These are phyloP conservation scores for Ceratocystis ficicola DNA, from an alignment of 2,329 filamentous ascomycete genomes.

Conservation along the genomic window DNA sequence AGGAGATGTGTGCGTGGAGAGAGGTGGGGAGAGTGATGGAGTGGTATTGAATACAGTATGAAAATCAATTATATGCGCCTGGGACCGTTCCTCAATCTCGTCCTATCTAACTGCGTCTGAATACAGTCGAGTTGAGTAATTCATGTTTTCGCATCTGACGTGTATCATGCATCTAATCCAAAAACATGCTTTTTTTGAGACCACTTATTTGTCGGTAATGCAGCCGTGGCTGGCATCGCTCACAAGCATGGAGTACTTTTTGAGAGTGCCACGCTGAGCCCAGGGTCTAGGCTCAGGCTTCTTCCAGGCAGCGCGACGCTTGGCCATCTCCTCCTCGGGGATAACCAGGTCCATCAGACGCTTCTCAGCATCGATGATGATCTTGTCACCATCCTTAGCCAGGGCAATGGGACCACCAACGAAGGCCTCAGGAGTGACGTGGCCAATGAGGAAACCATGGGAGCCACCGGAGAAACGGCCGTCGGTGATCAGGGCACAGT, in stretches of 20 bases:
- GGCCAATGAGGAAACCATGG: conserved; percentile 78
- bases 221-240: conserved; percentile 49
- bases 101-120: not conserved
- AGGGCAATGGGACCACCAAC: conserved; percentile 76
- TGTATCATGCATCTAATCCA: conserved; percentile 1
- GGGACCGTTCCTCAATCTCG: conserved; percentile 17
- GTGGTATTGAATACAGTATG: conserved; percentile 11
- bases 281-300: conserved; percentile 40
- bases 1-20: no score
- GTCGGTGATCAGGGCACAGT: conserved; percentile 63
- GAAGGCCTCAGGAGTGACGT: conserved; percentile 78
- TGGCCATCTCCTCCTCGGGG: conserved; percentile 49
- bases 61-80: conserved; percentile 20
- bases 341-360: conserved; percentile 56
- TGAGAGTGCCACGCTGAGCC: conserved; percentile 52
- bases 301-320: conserved; percentile 48
- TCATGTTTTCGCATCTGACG: not conserved
- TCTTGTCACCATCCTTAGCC: conserved; percentile 66
- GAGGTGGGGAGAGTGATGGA: no score
- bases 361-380: conserved; percentile 71
- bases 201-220: conserved; percentile 36
- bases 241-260: conserved; percentile 54
- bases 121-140: not conserved
- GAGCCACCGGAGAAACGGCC: conserved; percentile 68
- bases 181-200: not conserved